Evolutionary conservation across 2,329 filamentous ascomycete genomes (phyloP).

Genomic region (Helotiales sp.): DNA sequence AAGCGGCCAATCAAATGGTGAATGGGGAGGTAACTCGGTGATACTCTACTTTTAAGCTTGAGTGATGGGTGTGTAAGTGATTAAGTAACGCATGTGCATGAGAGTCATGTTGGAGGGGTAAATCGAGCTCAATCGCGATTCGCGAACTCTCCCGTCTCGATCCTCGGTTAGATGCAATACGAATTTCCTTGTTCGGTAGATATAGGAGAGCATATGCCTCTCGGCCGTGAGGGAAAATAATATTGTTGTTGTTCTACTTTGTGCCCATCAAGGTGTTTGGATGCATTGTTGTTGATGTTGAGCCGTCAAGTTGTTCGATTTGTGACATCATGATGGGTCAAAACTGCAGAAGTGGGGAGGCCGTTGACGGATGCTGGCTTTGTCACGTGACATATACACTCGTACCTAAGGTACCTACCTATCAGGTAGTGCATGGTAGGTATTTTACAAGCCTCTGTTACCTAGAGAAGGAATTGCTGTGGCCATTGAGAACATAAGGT

Average conservation of each 20-base stretch:
- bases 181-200: neutral
- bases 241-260: neutral
- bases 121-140: neutral
- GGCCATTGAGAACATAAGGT: too few relatives aligned
- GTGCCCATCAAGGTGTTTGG: neutral
- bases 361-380: too few relatives aligned
- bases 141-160: neutral
- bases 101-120: neutral
- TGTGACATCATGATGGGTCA: too few relatives aligned
- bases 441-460: too few relatives aligned
- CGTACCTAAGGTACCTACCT: too few relatives aligned
- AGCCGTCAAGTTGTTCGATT: too few relatives aligned
- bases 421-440: too few relatives aligned
- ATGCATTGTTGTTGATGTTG: neutral
- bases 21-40: neutral
- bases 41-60: neutral
- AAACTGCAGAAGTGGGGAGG: too few relatives aligned
- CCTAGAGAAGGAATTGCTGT: too few relatives aligned
- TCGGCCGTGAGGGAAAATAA: neutral
- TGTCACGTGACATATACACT: too few relatives aligned
- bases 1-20: neutral
- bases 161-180: neutral
- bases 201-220: neutral
- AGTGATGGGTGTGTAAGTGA: neutral
- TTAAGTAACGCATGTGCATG: conserved; percentile 1